Conservation (phyloP, 2,329 filamentous ascomycete species). For the Colletotrichum zoysiae region DNA sequence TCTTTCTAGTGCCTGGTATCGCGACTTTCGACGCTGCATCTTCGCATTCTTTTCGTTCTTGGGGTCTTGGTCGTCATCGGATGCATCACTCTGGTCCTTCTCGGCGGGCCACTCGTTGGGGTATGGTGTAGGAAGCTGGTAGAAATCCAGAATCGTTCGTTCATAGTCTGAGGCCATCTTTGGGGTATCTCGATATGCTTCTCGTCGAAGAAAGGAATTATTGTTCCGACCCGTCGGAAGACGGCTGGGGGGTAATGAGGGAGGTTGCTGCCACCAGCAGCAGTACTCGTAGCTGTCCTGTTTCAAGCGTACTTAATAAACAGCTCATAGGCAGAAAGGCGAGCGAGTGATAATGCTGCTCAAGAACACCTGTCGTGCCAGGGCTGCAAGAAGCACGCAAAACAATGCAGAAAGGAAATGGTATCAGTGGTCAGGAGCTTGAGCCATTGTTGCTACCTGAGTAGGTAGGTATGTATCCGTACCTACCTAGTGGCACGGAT, state of each 20-base stretch:
- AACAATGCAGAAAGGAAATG: neutral
- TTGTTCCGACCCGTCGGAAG: constrained; percentile 6
- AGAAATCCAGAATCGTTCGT: constrained; percentile 85
- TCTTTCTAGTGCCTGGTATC: constrained; percentile 87
- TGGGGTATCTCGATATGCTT: constrained; percentile 9
- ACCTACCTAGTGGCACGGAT: neutral
- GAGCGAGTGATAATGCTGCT: constrained; percentile 10
- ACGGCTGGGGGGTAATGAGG: constrained; percentile 19
- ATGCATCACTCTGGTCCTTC: constrained; percentile 78
- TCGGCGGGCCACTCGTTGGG: constrained; percentile 90
- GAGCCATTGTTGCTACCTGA: neutral
- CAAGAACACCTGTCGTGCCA: neutral
- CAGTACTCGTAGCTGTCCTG: constrained; percentile 7
- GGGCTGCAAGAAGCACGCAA: neutral
- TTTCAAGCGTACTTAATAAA: constrained; percentile 25
- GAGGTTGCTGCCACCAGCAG: constrained; percentile 21
- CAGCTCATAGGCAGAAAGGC: constrained; percentile 15
- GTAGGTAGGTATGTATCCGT: neutral
- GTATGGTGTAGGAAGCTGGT: constrained; percentile 83
- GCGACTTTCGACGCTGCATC: constrained; percentile 74
- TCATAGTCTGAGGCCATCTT: constrained; percentile 71
- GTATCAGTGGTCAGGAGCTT: constrained; percentile 11
- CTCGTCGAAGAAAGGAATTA: neutral
- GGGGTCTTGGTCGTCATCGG: constrained; percentile 71
- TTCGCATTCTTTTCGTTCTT: constrained; percentile 61